Evolutionary conservation across 192 early-diverging fungal genomes (phyloP).

Genomic region (Coemansia reversa): DNA sequence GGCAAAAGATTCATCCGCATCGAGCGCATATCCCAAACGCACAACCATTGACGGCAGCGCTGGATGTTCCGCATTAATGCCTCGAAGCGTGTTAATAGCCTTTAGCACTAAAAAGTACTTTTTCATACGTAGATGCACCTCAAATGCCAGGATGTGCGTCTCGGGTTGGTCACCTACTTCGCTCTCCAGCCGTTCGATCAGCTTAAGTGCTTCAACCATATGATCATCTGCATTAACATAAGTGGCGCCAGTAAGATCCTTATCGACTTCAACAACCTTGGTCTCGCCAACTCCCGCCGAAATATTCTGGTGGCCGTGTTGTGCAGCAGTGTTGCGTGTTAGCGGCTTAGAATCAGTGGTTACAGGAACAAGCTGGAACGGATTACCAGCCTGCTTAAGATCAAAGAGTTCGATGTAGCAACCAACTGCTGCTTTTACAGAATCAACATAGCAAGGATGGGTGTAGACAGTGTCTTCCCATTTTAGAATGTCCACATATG

Average conservation of each 20-base stretch:
- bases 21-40: constrained; percentile 31
- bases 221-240: constrained; percentile 63
- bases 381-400: constrained; percentile 43
- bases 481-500: constrained; percentile 81
- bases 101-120: constrained; percentile 55
- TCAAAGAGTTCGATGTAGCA: constrained; percentile 55
- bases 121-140: constrained; percentile 52
- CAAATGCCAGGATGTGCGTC: constrained; percentile 41
- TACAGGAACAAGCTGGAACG: constrained; percentile 34
- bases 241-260: constrained; percentile 34
- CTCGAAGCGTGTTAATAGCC: constrained; percentile 42
- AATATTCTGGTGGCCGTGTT: constrained; percentile 53
- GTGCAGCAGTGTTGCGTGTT: constrained; percentile 58
- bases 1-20: constrained; percentile 43
- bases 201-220: constrained; percentile 73
- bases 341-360: constrained; percentile 30
- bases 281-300: constrained; percentile 50
- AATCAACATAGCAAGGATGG: constrained; percentile 70
- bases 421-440: constrained; percentile 73
- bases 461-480: constrained; percentile 73
- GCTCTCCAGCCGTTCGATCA: constrained; percentile 67
- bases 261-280: constrained; percentile 55
- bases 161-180: constrained; percentile 15
- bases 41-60: constrained; percentile 34
- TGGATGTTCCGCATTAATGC: constrained; percentile 29